Evolutionary conservation across 306 rosid genomes (phyloP).

Genomic region (Cotoneaster glaucophyllus): DNA sequence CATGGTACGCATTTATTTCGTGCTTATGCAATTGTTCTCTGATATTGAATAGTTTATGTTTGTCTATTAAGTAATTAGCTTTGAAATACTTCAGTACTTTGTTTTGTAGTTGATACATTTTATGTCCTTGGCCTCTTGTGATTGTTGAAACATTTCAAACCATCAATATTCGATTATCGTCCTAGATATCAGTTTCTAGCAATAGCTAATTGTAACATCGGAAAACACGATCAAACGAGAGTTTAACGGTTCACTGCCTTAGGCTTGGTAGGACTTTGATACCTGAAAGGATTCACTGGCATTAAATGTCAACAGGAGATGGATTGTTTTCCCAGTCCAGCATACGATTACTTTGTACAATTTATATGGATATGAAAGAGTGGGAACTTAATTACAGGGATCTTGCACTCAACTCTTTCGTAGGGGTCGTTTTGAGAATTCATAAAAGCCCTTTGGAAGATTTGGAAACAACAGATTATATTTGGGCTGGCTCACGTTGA

Average conservation of each 20-base stretch:
- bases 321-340: neutral
- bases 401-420: neutral
- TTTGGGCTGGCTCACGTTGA: neutral
- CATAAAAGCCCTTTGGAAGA: neutral
- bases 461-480: neutral
- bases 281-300: neutral
- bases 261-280: neutral
- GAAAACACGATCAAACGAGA: neutral
- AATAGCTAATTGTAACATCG: neutral
- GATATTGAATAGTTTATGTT: neutral
- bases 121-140: neutral
- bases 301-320: neutral
- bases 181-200: neutral
- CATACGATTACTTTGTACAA: neutral
- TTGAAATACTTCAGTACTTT: neutral
- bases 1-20: constrained; percentile 51
- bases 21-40: constrained; percentile 6
- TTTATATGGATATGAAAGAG: neutral
- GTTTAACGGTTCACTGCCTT: constrained; percentile 5
- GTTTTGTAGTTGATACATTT: neutral
- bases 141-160: neutral
- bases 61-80: neutral
- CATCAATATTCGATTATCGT: neutral
- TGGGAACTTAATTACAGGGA: neutral
- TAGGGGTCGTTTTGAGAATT: neutral